phyloP scores from a whole-genome alignment of 805 yeast species.

The Saturnispora galanensis region DNA sequence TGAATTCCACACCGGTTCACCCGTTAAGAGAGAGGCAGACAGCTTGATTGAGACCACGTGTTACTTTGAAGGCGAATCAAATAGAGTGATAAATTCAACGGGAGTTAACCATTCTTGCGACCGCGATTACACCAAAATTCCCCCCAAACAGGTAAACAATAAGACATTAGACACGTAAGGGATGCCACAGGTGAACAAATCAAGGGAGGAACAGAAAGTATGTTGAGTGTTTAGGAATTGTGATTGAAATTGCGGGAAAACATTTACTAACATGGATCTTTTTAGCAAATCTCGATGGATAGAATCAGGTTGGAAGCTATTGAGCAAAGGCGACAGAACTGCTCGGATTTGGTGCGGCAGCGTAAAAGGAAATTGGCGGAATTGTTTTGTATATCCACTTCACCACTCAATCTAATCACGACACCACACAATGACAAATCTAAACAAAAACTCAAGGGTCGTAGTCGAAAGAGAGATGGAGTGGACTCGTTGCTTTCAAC shows the following conservation, averaged over 20 bases:
- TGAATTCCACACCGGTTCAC: no score
- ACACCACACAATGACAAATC: slow-evolving; percentile 25
- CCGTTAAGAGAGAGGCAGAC: neutral
- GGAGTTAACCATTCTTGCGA: neutral
- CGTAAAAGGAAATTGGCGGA: slow-evolving; percentile 54
- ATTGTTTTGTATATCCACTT: slow-evolving; percentile 47
- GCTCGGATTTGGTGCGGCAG: slow-evolving; percentile 35
- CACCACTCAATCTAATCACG: slow-evolving; percentile 38
- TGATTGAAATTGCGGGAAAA: neutral
- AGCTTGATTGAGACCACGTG: neutral
- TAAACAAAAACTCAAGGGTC: no score
- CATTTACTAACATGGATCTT: neutral
- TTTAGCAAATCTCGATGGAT: slow-evolving; percentile 25
- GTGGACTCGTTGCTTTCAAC: neutral
- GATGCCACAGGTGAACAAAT: no score
- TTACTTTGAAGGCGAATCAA: neutral
- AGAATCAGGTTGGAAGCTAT: slow-evolving; percentile 36
- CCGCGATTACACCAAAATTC: no score
- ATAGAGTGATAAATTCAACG: neutral
- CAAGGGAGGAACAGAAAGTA: no score
- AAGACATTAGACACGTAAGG: no score
- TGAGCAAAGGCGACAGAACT: slow-evolving; percentile 34
- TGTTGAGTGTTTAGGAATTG: neutral
- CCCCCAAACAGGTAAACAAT: no score
- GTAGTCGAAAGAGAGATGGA: neutral